Evolutionary conservation across 257 asterid genomes (phyloP).

Genomic region (Primulina eburnea): DNA sequence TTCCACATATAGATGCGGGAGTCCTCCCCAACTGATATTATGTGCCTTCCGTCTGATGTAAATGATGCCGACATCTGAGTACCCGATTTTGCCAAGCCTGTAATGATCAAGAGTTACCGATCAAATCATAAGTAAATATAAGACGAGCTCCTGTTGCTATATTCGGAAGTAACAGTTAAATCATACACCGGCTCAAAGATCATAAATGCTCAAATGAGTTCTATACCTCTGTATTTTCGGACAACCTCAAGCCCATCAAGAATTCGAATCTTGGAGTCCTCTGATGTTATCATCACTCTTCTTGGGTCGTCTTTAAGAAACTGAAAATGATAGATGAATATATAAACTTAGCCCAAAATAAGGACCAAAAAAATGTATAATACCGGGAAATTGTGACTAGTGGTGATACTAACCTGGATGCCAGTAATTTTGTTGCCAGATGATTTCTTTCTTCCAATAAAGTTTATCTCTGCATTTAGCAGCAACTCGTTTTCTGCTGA

Average conservation of each 20-base stretch:
- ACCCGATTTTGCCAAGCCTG: constrained; percentile 69
- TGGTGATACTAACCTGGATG: constrained; percentile 62
- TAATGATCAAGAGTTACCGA: not conserved
- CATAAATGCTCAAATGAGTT: not conserved
- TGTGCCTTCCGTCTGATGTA: constrained; percentile 56
- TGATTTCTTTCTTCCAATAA: constrained; percentile 53
- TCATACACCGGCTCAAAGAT: not conserved
- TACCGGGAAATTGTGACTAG: not conserved
- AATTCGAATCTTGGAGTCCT: constrained; percentile 75
- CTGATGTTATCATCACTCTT: constrained; percentile 76
- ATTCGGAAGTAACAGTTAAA: not conserved
- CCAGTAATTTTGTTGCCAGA: constrained; percentile 65
- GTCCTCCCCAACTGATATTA: constrained; percentile 75
- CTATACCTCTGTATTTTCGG: constrained; percentile 69
- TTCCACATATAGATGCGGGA: constrained; percentile 73
- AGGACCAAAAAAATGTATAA: not conserved
- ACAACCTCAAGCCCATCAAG: constrained; percentile 73
- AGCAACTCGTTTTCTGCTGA: constrained; percentile 43
- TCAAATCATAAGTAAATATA: not conserved
- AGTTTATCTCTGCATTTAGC: constrained; percentile 48
- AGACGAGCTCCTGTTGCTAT: not conserved
- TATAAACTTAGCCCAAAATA: constrained; percentile 18
- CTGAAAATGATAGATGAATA: constrained; percentile 33
- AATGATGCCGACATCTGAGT: constrained; percentile 67
- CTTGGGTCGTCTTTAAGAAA: constrained; percentile 44